phyloP scores from a whole-genome alignment of 2,329 filamentous ascomycete genomes.

The Nemania sp. region DNA sequence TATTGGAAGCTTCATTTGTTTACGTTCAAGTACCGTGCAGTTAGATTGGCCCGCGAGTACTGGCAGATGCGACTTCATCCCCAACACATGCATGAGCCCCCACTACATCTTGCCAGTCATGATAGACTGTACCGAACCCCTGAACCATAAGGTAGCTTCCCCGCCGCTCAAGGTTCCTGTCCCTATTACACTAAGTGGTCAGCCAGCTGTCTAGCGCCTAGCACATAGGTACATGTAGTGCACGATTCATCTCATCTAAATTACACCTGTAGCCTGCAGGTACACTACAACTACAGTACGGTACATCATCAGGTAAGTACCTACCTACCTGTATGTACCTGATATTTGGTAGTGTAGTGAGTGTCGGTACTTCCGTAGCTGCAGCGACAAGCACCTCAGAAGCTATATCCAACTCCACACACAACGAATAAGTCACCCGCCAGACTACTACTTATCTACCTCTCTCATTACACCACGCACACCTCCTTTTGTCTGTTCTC shows the following conservation, averaged over 20 bases:
- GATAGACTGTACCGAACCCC: conserved; percentile 5
- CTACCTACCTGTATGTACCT: no score
- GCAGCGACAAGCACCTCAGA: conserved; percentile 2
- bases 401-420: conserved; percentile 16
- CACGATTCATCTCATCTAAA: no score
- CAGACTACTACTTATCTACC: not conserved
- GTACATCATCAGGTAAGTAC: no score
- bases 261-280: no score
- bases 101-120: conserved; percentile 17
- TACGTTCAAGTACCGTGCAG: conserved; percentile 21
- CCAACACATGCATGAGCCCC: conserved; percentile 16
- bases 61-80: conserved; percentile 3
- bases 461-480: conserved; percentile 23
- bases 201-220: conserved; percentile 22
- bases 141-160: conserved; percentile 27
- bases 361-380: no score
- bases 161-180: conserved; percentile 19
- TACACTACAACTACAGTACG: no score
- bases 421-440: conserved; percentile 25
- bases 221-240: not conserved
- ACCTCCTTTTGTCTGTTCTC: conserved; percentile 34
- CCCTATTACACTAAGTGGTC: conserved; percentile 19
- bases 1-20: conserved; percentile 14
- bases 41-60: not conserved
- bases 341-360: no score